Evolutionary conservation across 2,329 filamentous ascomycete species (phyloP), one percentile per base, ranked within the genome.

Genomic region (Paradendryphiella salina): DNA sequence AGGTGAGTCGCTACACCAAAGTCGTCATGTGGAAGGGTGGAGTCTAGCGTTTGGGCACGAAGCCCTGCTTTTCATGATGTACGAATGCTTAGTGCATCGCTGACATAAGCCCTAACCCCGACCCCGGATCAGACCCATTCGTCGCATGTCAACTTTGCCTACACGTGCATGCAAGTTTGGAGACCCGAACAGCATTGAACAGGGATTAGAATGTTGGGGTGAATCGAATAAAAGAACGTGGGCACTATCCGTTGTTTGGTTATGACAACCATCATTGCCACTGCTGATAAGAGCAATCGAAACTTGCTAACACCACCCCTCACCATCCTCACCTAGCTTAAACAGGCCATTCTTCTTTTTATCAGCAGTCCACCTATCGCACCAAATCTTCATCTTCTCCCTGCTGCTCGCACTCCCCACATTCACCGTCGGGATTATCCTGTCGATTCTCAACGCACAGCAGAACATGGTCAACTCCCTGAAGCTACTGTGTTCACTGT

Each of bases 401-500:
- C 85, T 77, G 32, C 77, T 80, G 73, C 82, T 85, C 31, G 79
- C 81, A 57, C 76, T 85, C 0, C 84, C 85, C n/a, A 87, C 82
- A 70, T 99, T 97, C 3, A 99, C 94, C 0, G 94, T 99, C 0
- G 94, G 94, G 13, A 99, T 87, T 5, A 99, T 83, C 73, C 87
- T 89, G 57, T 93, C 91, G 59, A 99, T 95, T 49, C 89, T 79
- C 71, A 99, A 71, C 15, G 87, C 84, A 79, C 94, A 94, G 61
- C 93, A 84, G 69, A 99, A 99, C 82, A 97, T 87, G 0, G 90
- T 93, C 68, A 99, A 74, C 77, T 99, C 94, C 33, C 93, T 82
- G 69, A 99, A 99, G 55, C 89, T 95, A 71, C 89, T 94, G 72
- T 99, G 94, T 76, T 99, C 94, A 43, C 87, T 92, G 70, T 99